Evolutionary conservation across 2,329 filamentous ascomycete species (phyloP).

Genomic region (Moelleriella libera): DNA sequence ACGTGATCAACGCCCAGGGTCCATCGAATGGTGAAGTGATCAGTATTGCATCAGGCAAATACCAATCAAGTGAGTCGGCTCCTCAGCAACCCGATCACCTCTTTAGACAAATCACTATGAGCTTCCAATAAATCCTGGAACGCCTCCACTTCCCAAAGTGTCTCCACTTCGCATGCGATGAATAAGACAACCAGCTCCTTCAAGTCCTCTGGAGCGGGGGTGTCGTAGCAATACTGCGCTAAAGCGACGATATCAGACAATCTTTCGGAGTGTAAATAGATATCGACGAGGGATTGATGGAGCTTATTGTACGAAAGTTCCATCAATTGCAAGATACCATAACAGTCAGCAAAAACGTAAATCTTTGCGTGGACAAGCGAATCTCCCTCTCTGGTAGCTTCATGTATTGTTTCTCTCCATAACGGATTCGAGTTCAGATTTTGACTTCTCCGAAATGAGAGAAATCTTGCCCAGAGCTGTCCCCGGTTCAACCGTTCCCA

Average conservation of each 20-base stretch:
- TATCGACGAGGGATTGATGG: not conserved
- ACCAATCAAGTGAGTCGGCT: not conserved
- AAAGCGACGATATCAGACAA: conserved; percentile 3
- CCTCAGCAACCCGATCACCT: not conserved
- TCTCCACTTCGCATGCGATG: conserved; percentile 4
- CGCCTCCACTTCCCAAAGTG: conserved; percentile 3
- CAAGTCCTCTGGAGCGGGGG: conserved; percentile 1
- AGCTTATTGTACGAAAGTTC: conserved; percentile 3
- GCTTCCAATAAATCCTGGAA: conserved; percentile 4
- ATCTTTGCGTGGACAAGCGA: conserved; percentile 4
- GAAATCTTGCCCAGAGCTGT: not conserved
- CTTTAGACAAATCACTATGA: not conserved
- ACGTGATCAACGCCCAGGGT: not conserved
- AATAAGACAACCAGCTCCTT: conserved; percentile 4
- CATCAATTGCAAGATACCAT: conserved; percentile 3
- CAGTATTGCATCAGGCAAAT: not conserved
- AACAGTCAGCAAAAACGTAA: conserved; percentile 6
- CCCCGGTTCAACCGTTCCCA: not conserved
- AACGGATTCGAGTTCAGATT: not conserved
- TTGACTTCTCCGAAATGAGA: not conserved
- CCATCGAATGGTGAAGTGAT: conserved; percentile 2
- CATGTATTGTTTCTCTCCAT: not conserved
- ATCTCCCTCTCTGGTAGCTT: not conserved
- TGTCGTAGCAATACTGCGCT: conserved; percentile 4
- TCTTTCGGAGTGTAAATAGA: not conserved